phyloP scores from a whole-genome alignment of 352 stramenopile species.

The Thraustotheca clavata region DNA sequence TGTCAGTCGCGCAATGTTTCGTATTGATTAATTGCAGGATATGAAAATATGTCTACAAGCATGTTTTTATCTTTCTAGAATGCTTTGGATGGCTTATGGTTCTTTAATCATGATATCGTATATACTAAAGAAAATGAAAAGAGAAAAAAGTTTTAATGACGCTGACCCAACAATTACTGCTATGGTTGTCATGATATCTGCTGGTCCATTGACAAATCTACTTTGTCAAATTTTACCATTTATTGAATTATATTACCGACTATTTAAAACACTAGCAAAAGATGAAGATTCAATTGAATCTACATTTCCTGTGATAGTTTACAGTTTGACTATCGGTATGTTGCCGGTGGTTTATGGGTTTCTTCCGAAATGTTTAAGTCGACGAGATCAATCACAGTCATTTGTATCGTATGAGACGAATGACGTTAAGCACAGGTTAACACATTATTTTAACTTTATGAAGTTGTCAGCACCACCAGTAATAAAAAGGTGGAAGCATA shows the following conservation, averaged over 20 bases:
- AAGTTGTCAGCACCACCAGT: not conserved
- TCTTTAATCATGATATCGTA: not conserved
- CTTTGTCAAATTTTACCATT: not conserved
- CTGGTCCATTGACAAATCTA: not conserved
- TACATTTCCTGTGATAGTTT: not conserved
- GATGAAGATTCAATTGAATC: not conserved
- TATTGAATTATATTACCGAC: not conserved
- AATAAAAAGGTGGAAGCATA: not conserved
- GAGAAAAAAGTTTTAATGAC: not conserved
- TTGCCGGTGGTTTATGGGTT: not conserved
- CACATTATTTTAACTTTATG: not conserved
- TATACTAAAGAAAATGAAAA: not conserved
- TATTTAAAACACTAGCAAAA: not conserved
- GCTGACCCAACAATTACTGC: not conserved
- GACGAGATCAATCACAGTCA: not conserved
- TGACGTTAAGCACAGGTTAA: not conserved
- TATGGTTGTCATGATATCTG: not conserved
- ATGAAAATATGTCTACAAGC: not conserved
- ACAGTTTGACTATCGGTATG: not conserved
- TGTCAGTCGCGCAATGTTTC: not conserved
- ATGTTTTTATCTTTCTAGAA: conserved; percentile 2
- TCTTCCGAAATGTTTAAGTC: not conserved
- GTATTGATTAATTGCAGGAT: not conserved
- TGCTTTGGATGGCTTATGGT: conserved; percentile 8
- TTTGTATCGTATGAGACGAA: not conserved